Base-by-base conservation (phyloP, 2,329 filamentous ascomycete genomes). In the Alternaria metachromatica region DNA sequence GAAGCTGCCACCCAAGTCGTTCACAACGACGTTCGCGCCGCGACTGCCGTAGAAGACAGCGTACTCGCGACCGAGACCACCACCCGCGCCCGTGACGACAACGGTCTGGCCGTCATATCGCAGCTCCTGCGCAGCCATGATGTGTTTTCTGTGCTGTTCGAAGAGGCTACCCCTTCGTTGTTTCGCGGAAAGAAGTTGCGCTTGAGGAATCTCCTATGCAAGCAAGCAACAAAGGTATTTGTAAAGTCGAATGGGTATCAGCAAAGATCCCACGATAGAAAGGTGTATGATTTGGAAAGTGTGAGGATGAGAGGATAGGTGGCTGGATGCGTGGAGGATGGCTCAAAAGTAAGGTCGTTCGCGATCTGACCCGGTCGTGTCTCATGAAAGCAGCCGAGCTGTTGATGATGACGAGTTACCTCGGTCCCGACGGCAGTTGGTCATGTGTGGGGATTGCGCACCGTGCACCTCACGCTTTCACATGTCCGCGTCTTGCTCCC, bases 11-110 rank as follows among this genome's bases (percentile, higher is more conserved):
- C 96, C 96, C 55, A 98, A 87, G 80, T 99, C 96, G 82, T 99
- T 99, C 75, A 99, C 96, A 51, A 99, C 95, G 73, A 97, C 92
- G 82, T 91, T 96, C 73, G 94, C 96, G 76, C 96, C 96, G 78
- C 95, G 89, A 60, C 92, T 94, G 62, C 88, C 96, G 79, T 97
- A 98, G 86, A 97, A 98, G 64, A 90, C 84, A 72, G 92, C 91
- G 83, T 96, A 96, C 79, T 90, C 90, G 82, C 90, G 92, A 70
- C 92, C 92, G 60, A 96, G 82, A 69, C 93, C 93, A 80, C 91
- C 92, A 68, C 93, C 93, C 67, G 92, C 92, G 75, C 93, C 93
- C 51, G 93, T 97, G 71, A 97, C 90, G 71, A 97, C 92, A 74
- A 94, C 92, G 72, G 93, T 93, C 86, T 96, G 93, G 82, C 90